phyloP scores from a whole-genome alignment of 345 rosid species.

The Rubroshorea leprosula region DNA sequence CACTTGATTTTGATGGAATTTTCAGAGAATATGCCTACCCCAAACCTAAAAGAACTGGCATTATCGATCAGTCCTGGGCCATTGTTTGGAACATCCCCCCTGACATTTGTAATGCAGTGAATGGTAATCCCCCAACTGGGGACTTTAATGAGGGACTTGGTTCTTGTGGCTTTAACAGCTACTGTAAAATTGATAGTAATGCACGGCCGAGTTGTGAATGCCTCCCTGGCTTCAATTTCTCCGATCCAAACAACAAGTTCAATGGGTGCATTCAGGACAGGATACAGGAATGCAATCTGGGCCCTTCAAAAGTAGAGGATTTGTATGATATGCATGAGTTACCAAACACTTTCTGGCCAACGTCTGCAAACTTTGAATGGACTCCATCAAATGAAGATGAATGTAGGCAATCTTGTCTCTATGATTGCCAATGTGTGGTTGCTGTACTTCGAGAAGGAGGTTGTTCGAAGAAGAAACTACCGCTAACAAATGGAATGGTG shows the following conservation, averaged over 20 bases:
- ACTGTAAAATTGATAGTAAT: constrained; percentile 4
- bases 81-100: too few species aligned
- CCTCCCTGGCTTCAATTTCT: constrained; percentile 18
- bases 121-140: too few species aligned
- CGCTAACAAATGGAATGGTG: constrained; percentile 16
- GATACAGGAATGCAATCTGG: constrained; percentile 14
- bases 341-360: constrained; percentile 7
- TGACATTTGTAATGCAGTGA: too few species aligned
- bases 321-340: constrained; percentile 9
- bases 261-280: constrained; percentile 16
- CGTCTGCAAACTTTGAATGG: constrained; percentile 14
- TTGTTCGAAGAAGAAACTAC: constrained; percentile 25
- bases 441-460: background rate
- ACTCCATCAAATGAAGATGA: constrained; percentile 7
- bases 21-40: too few species aligned
- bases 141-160: constrained; percentile 7
- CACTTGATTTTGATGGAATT: too few species aligned
- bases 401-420: constrained; percentile 16
- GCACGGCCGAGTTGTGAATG: constrained; percentile 19
- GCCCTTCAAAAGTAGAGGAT: constrained; percentile 12
- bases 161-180: constrained; percentile 26
- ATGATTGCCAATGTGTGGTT: constrained; percentile 19
- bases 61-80: too few species aligned
- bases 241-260: constrained; percentile 11
- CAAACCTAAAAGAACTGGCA: too few species aligned